Percentiles rank a stretch among this genome's conserved stretches.
Conservation (phyloP, 306 rosid genomes). For the Malus sylvestris region DNA sequence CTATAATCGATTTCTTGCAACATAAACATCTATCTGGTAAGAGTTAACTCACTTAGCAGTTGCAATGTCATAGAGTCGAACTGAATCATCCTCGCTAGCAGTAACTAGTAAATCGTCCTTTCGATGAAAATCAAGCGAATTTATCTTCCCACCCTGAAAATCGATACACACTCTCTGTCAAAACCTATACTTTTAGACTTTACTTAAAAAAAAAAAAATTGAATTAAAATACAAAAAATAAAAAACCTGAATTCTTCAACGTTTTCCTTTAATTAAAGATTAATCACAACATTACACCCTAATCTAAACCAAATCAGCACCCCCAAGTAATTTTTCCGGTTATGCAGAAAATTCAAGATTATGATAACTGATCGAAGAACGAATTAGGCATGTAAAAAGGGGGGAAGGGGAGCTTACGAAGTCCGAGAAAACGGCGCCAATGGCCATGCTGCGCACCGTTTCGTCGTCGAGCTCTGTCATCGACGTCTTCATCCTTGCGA, state of each 20-base stretch:
- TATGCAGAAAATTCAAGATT: not conserved
- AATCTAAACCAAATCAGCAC: not conserved
- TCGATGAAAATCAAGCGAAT: slow-evolving; percentile 82
- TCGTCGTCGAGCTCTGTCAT: slow-evolving; percentile 68
- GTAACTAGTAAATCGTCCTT: slow-evolving; percentile 86
- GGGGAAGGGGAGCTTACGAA: slow-evolving; percentile 39
- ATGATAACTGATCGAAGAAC: not conserved
- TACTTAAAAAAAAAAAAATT: not conserved
- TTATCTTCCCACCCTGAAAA: slow-evolving; percentile 75
- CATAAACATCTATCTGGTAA: slow-evolving; percentile 4
- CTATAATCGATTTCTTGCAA: not conserved
- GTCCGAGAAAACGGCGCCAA: slow-evolving; percentile 87
- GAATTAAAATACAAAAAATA: not conserved
- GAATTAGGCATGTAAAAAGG: not conserved
- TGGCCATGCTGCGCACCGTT: slow-evolving; percentile 67
- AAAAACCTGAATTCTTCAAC: not conserved
- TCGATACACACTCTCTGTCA: not conserved
- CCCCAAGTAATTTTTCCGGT: not conserved
- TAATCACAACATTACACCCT: not conserved
- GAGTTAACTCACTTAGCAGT: slow-evolving; percentile 71
- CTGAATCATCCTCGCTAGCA: slow-evolving; percentile 86
- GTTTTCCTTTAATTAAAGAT: not conserved
- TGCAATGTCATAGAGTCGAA: slow-evolving; percentile 79
- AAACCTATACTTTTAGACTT: not conserved
- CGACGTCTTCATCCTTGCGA: slow-evolving; percentile 35